These are phyloP conservation scores for Fraxinus quadrangulata DNA, from an alignment of 257 asterid genomes.

Conservation along the genomic window DNA sequence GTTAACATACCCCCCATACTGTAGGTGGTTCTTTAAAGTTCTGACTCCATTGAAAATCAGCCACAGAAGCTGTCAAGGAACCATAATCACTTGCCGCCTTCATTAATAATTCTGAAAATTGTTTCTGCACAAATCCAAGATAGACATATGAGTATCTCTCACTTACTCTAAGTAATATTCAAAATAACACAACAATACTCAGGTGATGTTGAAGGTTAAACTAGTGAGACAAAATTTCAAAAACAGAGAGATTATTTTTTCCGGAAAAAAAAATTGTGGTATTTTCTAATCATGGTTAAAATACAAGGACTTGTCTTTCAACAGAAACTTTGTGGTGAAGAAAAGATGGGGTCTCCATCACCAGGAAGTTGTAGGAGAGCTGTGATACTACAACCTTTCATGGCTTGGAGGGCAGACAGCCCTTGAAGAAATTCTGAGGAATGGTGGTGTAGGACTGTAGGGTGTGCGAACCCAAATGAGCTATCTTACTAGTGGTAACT, in stretches of 20 bases:
- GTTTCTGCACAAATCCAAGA: slow-evolving; percentile 64
- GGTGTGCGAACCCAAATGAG: neutral
- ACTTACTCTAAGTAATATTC: neutral
- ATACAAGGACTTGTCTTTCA: neutral
- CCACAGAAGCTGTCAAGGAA: slow-evolving; percentile 85
- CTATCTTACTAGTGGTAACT: neutral
- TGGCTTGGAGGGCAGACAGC: neutral
- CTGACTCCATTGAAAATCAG: slow-evolving; percentile 96
- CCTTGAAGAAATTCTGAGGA: slow-evolving; percentile 1
- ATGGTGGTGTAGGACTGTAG: neutral
- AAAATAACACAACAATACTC: neutral
- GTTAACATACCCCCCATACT: slow-evolving; percentile 85
- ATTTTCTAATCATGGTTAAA: neutral
- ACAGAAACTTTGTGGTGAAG: neutral
- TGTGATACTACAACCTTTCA: neutral
- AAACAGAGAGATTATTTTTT: neutral
- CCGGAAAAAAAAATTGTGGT: neutral
- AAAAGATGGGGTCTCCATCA: neutral
- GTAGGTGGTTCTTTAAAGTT: slow-evolving; percentile 96
- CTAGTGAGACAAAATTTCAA: neutral
- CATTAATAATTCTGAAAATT: slow-evolving; percentile 93
- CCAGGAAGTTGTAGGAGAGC: neutral
- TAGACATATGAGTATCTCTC: neutral
- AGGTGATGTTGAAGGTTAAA: neutral
- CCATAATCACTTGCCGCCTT: slow-evolving; percentile 98